Conservation (phyloP, 768 basidiomycete species). For the Rhizopogon rudus region DNA sequence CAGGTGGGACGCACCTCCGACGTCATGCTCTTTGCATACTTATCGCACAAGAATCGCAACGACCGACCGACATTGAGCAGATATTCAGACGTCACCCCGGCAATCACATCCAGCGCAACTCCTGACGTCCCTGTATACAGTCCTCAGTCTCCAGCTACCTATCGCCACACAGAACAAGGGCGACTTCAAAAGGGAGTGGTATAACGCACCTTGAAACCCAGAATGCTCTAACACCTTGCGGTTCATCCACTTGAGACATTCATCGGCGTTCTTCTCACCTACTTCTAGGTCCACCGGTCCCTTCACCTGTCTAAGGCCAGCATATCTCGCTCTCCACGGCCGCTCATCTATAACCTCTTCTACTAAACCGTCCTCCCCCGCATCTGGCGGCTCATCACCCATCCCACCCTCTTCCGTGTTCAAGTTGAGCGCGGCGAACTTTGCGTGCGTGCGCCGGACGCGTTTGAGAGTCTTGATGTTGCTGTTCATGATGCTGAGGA, state of each 20-base stretch:
- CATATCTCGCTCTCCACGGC: slow-evolving; percentile 42
- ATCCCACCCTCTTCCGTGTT: slow-evolving; percentile 30
- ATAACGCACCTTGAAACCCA: slow-evolving; percentile 80
- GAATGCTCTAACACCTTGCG: slow-evolving; percentile 81
- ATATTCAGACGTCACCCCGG: slow-evolving; percentile 76
- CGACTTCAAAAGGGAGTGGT: not conserved
- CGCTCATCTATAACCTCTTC: slow-evolving; percentile 48
- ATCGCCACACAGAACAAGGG: not conserved
- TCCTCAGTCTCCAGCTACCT: not conserved
- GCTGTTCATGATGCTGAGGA: slow-evolving; percentile 68
- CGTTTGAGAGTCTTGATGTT: slow-evolving; percentile 75
- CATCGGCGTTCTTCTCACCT: slow-evolving; percentile 52
- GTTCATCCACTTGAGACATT: slow-evolving; percentile 69
- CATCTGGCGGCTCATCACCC: slow-evolving; percentile 30
- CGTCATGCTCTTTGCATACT: slow-evolving; percentile 74
- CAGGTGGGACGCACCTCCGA: slow-evolving; percentile 57
- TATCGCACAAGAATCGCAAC: slow-evolving; percentile 76
- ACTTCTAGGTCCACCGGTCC: slow-evolving; percentile 40
- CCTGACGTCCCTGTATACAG: slow-evolving; percentile 58
- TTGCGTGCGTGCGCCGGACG: slow-evolving; percentile 67
- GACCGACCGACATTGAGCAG: slow-evolving; percentile 83
- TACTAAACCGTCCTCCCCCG: slow-evolving; percentile 22
- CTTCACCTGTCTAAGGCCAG: slow-evolving; percentile 7
- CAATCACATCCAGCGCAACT: slow-evolving; percentile 70
- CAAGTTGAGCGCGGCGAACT: slow-evolving; percentile 53